phyloP scores from a whole-genome alignment of 768 basidiomycete species.

The Agrocybe pediades region DNA sequence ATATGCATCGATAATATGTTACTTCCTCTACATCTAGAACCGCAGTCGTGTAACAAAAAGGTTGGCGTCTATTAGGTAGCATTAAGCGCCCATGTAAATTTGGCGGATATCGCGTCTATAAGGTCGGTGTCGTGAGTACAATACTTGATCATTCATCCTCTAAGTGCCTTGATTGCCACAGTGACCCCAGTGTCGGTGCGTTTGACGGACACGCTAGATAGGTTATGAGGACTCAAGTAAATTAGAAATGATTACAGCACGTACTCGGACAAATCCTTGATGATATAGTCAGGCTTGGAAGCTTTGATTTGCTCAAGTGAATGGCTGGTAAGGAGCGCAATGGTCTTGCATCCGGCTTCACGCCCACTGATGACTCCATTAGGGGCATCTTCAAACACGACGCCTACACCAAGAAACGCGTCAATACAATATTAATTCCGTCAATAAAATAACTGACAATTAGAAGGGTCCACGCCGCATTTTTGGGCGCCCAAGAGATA shows the following conservation, averaged over 20 bases:
- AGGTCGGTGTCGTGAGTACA: no score
- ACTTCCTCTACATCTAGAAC: no score
- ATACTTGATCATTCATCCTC: slow-evolving; percentile 1
- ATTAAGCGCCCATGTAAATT: no score
- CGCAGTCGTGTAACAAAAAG: no score
- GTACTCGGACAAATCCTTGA: slow-evolving; percentile 72
- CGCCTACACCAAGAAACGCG: slow-evolving; percentile 39
- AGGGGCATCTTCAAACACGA: slow-evolving; percentile 94
- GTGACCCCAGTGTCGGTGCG: slow-evolving; percentile 43
- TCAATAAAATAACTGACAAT: slow-evolving; percentile 44
- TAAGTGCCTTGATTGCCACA: slow-evolving; percentile 41
- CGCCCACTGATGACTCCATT: slow-evolving; percentile 79
- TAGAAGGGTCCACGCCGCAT: slow-evolving; percentile 62
- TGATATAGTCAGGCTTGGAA: slow-evolving; percentile 65
- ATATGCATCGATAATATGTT: no score
- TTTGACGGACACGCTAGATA: slow-evolving; percentile 32
- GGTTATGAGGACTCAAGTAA: not conserved
- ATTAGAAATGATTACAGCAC: slow-evolving; percentile 11
- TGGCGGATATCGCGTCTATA: no score
- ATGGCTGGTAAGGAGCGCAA: slow-evolving; percentile 85
- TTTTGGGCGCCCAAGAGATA: slow-evolving; percentile 84
- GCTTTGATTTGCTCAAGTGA: slow-evolving; percentile 65
- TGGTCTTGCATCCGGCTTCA: slow-evolving; percentile 80
- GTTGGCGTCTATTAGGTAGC: no score
- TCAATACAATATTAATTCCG: slow-evolving; percentile 4